phyloP scores from a whole-genome alignment of 176 grass and related monocot genomes.

The Oryza punctata region DNA sequence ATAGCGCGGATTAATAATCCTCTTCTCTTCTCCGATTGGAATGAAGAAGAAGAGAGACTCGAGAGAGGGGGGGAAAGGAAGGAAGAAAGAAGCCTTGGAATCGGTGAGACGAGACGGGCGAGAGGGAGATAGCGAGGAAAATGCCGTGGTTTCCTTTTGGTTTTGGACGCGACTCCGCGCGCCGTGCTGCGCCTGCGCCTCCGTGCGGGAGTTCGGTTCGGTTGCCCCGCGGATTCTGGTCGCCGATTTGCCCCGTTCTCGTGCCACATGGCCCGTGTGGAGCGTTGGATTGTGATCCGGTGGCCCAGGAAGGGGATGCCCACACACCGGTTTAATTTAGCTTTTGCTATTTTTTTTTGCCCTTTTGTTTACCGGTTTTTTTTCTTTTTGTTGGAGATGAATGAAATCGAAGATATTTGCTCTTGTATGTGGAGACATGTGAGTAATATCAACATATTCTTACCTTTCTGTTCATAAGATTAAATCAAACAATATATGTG shows the following conservation, averaged over 20 bases:
- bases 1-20: background rate
- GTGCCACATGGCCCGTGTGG: too few species aligned
- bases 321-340: background rate
- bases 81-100: background rate
- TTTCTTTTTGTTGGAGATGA: background rate
- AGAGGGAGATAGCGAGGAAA: too few species aligned
- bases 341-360: background rate
- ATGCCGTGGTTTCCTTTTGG: constrained; percentile 1
- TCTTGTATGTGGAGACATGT: too few species aligned
- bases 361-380: background rate
- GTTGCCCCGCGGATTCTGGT: background rate
- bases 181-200: background rate
- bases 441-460: background rate
- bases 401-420: too few species aligned
- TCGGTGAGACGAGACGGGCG: background rate
- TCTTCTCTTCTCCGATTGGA: constrained; percentile 4
- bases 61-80: background rate
- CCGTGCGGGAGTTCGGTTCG: background rate
- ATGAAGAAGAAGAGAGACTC: background rate
- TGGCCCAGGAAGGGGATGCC: background rate
- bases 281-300: background rate
- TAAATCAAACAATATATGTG: background rate
- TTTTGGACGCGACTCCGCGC: background rate
- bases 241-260: background rate
- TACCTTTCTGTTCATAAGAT: background rate